Evolutionary conservation across 768 basidiomycete species (phyloP).

Genomic region (Lyophyllum shimeji): DNA sequence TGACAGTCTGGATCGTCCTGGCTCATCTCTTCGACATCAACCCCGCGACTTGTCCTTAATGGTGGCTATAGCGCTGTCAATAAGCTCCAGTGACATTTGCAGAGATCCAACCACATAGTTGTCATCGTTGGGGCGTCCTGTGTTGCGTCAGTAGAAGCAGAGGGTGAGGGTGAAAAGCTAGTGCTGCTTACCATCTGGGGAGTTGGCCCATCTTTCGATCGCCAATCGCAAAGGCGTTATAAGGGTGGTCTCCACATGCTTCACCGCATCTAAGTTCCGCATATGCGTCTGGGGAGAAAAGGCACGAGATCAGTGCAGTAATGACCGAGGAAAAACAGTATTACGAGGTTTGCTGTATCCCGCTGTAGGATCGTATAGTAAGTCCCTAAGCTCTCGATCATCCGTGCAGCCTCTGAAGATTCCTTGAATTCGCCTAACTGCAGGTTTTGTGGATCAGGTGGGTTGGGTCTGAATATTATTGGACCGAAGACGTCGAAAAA

Average conservation of each 20-base stretch:
- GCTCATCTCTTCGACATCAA: background rate
- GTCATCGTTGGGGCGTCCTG: conserved; percentile 28
- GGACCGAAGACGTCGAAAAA: conserved; percentile 61
- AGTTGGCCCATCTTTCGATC: conserved; percentile 32
- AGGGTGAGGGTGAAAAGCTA: background rate
- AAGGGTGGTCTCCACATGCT: conserved; percentile 42
- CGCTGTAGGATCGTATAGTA: conserved; percentile 64
- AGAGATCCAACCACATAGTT: conserved; percentile 44
- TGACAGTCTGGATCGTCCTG: too few species aligned
- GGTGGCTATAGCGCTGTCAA: conserved; percentile 34
- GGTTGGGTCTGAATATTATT: conserved; percentile 56
- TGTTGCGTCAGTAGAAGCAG: conserved; percentile 5
- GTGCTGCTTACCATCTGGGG: conserved; percentile 8
- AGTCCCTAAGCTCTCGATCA: conserved; percentile 66
- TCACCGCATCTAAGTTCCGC: conserved; percentile 41
- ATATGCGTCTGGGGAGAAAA: conserved; percentile 46
- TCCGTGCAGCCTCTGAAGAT: conserved; percentile 56
- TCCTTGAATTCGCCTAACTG: conserved; percentile 48
- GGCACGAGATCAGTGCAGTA: background rate
- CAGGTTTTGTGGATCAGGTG: conserved; percentile 43
- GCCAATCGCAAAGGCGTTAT: conserved; percentile 43
- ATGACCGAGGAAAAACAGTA: conserved; percentile 1
- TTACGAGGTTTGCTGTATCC: conserved; percentile 58
- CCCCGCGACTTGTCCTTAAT: background rate
- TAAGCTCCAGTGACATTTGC: conserved; percentile 47